Base-by-base conservation (phyloP, 805 yeast genomes). In the Nakazawaea molendinolei region DNA sequence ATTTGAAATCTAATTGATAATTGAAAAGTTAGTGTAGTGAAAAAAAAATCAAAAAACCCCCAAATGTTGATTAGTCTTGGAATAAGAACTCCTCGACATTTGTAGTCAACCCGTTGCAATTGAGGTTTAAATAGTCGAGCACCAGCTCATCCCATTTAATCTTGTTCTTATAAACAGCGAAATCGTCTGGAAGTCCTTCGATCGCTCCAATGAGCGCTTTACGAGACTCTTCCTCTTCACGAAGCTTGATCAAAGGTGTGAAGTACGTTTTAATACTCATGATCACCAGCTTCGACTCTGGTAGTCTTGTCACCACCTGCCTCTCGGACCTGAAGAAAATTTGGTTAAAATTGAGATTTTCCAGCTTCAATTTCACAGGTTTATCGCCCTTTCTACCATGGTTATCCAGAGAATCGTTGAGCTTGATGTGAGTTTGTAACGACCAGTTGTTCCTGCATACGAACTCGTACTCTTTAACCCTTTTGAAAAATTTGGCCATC, bases 371-470 rank as follows among this genome's bases (percentile, higher is more conserved):
- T 27, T 57, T 51, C 10, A 53, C 41, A 21, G 51, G 49, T 9
- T 53, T 47, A 31, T 52, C 43, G 7, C 46, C 44, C 10, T 48
- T 61, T 22, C 46, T 22, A 10, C 31, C 28, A 15, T 43, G 50
- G 18, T 34, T 48, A 28, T 25, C 34, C 17, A 50, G 41, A 3
- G 36, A 45, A 32, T 30, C 67, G 69, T 35, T 58, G 58, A 12
- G 56, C 59, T 19, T 51, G 51, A 57, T 53, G 45, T 72, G 77
- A 3, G 71, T 63, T 48, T 79, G 86, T 19, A 79, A 52, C 0
- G 76, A 63, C 79, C 83, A 79, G 43, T 79, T 79, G 41, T 63
- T 62, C 30, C 86, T 61, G 40, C 67, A 67, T 51, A 79, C 78
- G 30, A 66, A 60, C 36, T 69, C 65, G 12, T 64, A 64, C 4